These are phyloP conservation scores for Santalum album DNA, from an alignment of 164 flowering plant genomes.

Conservation along the genomic window DNA sequence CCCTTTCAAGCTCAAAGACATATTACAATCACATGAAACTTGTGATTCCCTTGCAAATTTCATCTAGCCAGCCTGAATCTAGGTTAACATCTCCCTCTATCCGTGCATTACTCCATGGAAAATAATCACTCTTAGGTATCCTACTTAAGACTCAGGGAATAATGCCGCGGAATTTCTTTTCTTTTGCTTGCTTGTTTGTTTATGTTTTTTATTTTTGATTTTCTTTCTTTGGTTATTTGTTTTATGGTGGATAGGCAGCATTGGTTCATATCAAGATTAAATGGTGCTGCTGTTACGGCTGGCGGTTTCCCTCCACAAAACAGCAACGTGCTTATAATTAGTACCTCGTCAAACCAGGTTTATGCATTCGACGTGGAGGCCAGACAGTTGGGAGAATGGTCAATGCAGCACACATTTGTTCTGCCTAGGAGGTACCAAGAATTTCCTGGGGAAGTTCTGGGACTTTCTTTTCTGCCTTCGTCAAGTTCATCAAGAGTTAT, in stretches of 20 bases:
- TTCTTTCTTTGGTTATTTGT: background rate
- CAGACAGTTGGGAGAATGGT: slow-evolving; percentile 83
- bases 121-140: too few species aligned
- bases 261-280: slow-evolving; percentile 88
- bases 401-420: slow-evolving; percentile 43
- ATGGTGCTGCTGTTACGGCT: slow-evolving; percentile 91
- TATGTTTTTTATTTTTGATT: too few species aligned
- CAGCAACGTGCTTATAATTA: slow-evolving; percentile 63
- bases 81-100: too few species aligned
- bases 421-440: slow-evolving; percentile 79
- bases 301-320: slow-evolving; percentile 79
- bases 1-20: too few species aligned
- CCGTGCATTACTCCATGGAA: too few species aligned
- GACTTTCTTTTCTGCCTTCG: slow-evolving; percentile 72
- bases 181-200: too few species aligned
- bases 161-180: too few species aligned
- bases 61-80: too few species aligned
- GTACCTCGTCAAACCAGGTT: slow-evolving; percentile 82
- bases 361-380: slow-evolving; percentile 88
- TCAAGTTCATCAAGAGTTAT: slow-evolving; percentile 52
- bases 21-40: too few species aligned
- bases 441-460: slow-evolving; percentile 91
- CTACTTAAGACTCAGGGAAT: too few species aligned
- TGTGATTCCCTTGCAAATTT: too few species aligned
- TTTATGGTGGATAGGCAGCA: slow-evolving; percentile 64